Conservation (phyloP, 2,329 filamentous ascomycete genomes). For the Aspergillus ruber region DNA sequence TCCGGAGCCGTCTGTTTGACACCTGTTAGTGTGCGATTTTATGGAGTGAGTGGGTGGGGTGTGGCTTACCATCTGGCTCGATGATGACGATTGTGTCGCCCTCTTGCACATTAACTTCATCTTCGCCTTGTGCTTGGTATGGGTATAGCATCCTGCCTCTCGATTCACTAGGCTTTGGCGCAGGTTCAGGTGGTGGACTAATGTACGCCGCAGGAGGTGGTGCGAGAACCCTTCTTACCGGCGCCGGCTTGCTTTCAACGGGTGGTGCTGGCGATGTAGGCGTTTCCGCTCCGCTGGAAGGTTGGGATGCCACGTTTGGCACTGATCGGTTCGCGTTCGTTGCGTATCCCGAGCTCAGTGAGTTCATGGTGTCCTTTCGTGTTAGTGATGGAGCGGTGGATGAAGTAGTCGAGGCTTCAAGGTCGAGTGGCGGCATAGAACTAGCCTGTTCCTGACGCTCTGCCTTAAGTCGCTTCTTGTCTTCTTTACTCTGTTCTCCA, state of each 20-base stretch:
- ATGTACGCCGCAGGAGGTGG: conserved; percentile 80
- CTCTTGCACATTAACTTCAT: conserved; percentile 74
- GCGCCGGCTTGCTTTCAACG: conserved; percentile 21
- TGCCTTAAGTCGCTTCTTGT: conserved; percentile 86
- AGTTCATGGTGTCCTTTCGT: conserved; percentile 83
- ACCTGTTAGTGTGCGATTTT: conserved; percentile 5
- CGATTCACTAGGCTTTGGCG: conserved; percentile 45
- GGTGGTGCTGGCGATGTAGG: conserved; percentile 13
- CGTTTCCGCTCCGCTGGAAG: conserved; percentile 46
- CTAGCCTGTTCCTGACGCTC: conserved; percentile 76
- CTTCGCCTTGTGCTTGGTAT: conserved; percentile 73
- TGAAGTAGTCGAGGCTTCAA: conserved; percentile 47
- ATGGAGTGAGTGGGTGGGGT: neutral
- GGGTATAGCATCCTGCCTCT: conserved; percentile 84
- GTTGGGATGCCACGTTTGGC: conserved; percentile 50
- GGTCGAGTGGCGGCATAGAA: conserved; percentile 38
- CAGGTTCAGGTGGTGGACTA: conserved; percentile 53
- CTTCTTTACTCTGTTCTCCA: conserved; percentile 87
- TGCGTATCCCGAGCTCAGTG: conserved; percentile 80
- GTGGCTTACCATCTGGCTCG: conserved; percentile 77
- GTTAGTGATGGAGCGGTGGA: conserved; percentile 52
- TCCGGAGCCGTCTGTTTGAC: conserved; percentile 67
- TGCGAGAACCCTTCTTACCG: conserved; percentile 71
- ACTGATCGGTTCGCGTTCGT: conserved; percentile 71
- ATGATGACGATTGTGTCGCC: conserved; percentile 70